Evolutionary conservation across 768 basidiomycete genomes (phyloP), one percentile per base, ranked within the genome.

Genomic region (Sporobolomyces roseus): DNA sequence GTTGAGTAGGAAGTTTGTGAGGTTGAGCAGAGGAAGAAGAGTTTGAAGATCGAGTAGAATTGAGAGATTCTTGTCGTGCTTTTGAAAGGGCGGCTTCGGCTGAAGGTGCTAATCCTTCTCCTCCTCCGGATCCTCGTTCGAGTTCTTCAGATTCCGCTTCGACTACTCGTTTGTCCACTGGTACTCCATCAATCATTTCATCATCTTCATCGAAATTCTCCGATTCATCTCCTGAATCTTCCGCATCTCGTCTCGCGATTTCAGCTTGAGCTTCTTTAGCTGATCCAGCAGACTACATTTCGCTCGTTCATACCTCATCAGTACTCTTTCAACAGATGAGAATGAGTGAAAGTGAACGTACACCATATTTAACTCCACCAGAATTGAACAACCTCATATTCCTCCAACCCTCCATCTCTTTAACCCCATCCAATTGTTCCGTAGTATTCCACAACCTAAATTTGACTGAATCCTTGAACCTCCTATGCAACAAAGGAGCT

Each of bases 371-470:
- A 71, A 86, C 83, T 29, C 90, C 91, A 8, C 86, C 89, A 4
- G 89, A 91, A 77, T 93, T 93, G 83, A 97, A 96, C 12, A 96
- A 80, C 45, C 84, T 81, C 75, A 88, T 83, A 25, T 82, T 82
- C 61, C 94, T 83, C 94, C 94, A 99, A 56, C 90, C 85, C 74
- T 86, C 87, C 50, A 98, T 81, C 78, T 99, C 94, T 0, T 89
- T 87, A 3, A 94, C 82, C 41, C 89, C 89, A 74, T 98, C 94
- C 54, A 98, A 82, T 75, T 97, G 93, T 74, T 94, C 93, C 1
- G 93, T 97, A 36, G 94, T 97, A 78, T 98, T 98, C 94, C 94
- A 99, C 72, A 97, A 83, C 78, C 89, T 91, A 83, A 99, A 99
- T 78, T 90, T 86, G 77, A 99, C 88, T 49, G 91, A 85, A 68